Conservation (phyloP, 257 asterid species). For the Primulina tabacum region DNA sequence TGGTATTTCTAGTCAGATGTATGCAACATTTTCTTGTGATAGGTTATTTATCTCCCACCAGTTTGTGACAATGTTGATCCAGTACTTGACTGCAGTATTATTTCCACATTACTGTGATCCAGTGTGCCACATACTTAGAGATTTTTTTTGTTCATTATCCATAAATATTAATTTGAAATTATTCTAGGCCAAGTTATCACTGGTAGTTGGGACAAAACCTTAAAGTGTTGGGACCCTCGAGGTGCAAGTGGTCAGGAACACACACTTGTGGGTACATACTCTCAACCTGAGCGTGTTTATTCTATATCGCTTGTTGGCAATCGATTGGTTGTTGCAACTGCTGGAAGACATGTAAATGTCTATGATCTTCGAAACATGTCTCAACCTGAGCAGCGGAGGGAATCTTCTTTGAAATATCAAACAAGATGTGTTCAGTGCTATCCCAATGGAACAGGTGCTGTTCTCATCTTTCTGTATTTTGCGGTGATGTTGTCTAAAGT, state of each 20-base stretch:
- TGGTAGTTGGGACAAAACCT: constrained; percentile 96
- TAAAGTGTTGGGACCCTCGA: constrained; percentile 99
- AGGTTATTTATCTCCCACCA: not conserved
- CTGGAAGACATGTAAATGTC: constrained; percentile 94
- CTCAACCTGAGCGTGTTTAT: constrained; percentile 97
- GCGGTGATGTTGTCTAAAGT: not conserved
- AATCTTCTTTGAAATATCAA: constrained; percentile 90
- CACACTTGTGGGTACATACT: constrained; percentile 72
- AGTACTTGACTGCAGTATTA: constrained; percentile 5
- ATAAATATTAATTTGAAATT: constrained; percentile 4
- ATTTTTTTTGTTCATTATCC: not conserved
- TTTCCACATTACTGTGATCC: not conserved
- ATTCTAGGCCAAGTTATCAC: constrained; percentile 89
- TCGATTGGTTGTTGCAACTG: constrained; percentile 90
- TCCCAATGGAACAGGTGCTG: constrained; percentile 90
- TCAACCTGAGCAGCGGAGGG: constrained; percentile 92
- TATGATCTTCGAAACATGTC: constrained; percentile 92
- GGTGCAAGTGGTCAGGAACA: constrained; percentile 95
- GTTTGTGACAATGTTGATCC: not conserved
- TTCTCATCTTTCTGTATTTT: constrained; percentile 21
- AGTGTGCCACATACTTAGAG: not conserved
- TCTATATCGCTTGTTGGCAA: constrained; percentile 87
- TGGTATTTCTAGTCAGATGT: not conserved
- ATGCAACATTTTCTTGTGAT: not conserved
- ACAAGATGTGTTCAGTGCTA: constrained; percentile 91